Base-by-base conservation (phyloP, 75 land plant genomes). In the Larix kaempferi region DNA sequence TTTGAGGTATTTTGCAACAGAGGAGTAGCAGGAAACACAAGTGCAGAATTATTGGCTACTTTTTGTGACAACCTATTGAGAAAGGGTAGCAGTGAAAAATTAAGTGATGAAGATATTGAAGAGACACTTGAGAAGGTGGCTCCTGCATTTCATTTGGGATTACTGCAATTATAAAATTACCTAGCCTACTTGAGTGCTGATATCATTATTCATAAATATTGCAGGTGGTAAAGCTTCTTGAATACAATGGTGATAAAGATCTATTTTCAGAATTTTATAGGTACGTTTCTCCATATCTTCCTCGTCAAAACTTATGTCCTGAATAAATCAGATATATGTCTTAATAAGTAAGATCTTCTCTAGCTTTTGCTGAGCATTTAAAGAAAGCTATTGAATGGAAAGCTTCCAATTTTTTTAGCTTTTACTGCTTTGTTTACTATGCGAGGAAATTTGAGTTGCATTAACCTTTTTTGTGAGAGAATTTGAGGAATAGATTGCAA, bases 1-100 rank as follows among this genome's bases (percentile, higher is more conserved):
- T 86, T 86, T 79, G 87, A 86, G 63, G 87, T 86, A 12, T 86
- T 86, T 60, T 86, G 87, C 72, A 86, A 86, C 57, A 86, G 82
- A 56, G 87, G 85, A 59, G 87, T 86, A 27, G 87, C 78, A 23
- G 87, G 87, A 7, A 86, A 78, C 81, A 86, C 85, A 12, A 86
- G 85, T 77, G 85, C 87, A 23, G 87, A 86, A 76, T 76, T 86
- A 13, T 71, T 86, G 6, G 87, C 87, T 4, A 86, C 87, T 19
- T 86, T 86, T 55, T 86, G 87, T 71, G 87, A 86, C 66, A 86
- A 86, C 78, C 56, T 86, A 7, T 73, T 86, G 73, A 82, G 82
- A 66, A 86, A 86, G 73, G 87, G 87, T 17, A 84, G 87, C 15
- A 82, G 84, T 76, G 87, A 86, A 73, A 86, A 86, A 74, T 59